A percentile compares a stretch with the other conserved stretches of the same genome.
phyloP scores from a whole-genome alignment of 768 basidiomycete species.

The Mycena belliarum region DNA sequence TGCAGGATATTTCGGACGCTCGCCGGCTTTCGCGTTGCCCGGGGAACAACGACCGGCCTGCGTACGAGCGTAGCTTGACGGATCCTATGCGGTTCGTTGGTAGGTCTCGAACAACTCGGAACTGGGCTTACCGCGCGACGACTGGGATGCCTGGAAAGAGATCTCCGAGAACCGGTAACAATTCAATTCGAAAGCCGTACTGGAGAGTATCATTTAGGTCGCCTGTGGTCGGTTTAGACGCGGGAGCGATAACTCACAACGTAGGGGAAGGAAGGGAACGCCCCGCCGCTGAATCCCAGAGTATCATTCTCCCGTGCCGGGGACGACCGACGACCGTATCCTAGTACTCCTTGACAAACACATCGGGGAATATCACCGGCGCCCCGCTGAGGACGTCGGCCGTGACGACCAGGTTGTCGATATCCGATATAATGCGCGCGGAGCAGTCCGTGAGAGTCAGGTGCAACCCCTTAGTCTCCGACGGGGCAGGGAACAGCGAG shows the following conservation, averaged over 20 bases:
- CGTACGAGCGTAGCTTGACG: conserved; percentile 82
- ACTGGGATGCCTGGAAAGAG: conserved; percentile 70
- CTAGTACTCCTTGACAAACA: conserved; percentile 82
- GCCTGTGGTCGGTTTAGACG: neutral
- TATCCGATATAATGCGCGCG: conserved; percentile 85
- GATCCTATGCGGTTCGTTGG: conserved; percentile 48
- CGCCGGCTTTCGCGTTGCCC: conserved; percentile 81
- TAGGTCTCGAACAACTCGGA: neutral
- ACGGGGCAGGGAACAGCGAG: conserved; percentile 12
- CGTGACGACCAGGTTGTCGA: conserved; percentile 89
- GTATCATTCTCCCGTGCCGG: conserved; percentile 85
- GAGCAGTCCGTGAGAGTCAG: conserved; percentile 61
- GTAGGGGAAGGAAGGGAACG: conserved; percentile 83
- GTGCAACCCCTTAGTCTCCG: conserved; percentile 31
- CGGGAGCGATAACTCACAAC: conserved; percentile 56
- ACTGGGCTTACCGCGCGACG: conserved; percentile 57
- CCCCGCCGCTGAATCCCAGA: conserved; percentile 65
- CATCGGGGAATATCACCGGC: conserved; percentile 82
- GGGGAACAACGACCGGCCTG: conserved; percentile 80
- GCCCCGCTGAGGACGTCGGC: conserved; percentile 81
- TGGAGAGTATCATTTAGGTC: conserved; percentile 31
- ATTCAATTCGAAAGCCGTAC: conserved; percentile 88
- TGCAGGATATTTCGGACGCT: conserved; percentile 82
- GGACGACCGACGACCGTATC: conserved; percentile 82
- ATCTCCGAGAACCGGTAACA: conserved; percentile 74